Percentiles rank a stretch among this genome's conserved stretches.
These are phyloP conservation scores for Trebouxia sp. DNA, from an alignment of 139 green algal genomes.

Conservation along the genomic window DNA sequence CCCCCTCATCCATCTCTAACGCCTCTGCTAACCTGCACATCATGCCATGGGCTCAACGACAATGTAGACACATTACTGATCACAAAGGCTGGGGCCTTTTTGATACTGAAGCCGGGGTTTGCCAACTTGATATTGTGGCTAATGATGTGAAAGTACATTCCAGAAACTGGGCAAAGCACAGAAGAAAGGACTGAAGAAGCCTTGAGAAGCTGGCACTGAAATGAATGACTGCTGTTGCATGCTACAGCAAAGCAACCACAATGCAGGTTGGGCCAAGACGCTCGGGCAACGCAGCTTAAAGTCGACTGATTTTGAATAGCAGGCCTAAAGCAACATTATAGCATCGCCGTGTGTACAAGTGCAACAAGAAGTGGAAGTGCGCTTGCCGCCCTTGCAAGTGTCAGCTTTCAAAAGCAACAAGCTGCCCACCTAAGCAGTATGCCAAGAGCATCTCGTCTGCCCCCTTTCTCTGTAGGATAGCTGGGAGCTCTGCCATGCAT, in stretches of 20 bases:
- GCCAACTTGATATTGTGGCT: background rate
- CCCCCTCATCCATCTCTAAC: constrained; percentile 23
- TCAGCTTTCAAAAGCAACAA: background rate
- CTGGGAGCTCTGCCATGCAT: background rate
- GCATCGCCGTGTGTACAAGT: background rate
- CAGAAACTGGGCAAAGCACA: background rate
- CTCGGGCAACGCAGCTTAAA: too few species aligned
- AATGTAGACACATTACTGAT: background rate
- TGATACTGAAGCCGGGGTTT: background rate
- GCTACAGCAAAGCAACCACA: background rate
- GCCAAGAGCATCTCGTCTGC: constrained; percentile 28
- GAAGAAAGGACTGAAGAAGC: background rate
- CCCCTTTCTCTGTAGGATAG: constrained; percentile 13
- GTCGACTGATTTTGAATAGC: background rate
- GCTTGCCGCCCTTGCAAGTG: background rate
- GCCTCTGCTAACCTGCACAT: constrained; percentile 7
- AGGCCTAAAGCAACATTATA: background rate
- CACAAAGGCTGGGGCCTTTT: background rate
- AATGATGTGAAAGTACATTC: background rate
- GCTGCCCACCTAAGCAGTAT: constrained; percentile 18
- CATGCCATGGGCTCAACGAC: background rate
- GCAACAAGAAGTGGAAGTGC: background rate
- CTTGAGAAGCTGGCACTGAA: too few species aligned
- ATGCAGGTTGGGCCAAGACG: too few species aligned
- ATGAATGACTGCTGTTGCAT: background rate